phyloP scores from a whole-genome alignment of 1,284 basidiomycete genomes.

The Volvariella volvacea region DNA sequence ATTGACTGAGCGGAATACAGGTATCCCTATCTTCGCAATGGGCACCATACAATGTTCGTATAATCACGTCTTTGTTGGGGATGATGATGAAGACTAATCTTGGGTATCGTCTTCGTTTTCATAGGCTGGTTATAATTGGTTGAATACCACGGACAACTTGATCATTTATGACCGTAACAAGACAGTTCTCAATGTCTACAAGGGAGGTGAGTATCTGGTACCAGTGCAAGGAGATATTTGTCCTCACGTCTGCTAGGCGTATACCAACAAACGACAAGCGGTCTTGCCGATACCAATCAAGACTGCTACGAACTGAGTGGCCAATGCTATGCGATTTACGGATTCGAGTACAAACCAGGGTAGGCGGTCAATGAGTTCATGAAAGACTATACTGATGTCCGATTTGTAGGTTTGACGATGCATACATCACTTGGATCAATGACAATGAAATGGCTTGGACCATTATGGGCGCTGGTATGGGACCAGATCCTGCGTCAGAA shows the following conservation, averaged over 20 bases:
- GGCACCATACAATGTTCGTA: constrained; percentile 40
- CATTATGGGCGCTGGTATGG: constrained; percentile 60
- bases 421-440: constrained; percentile 78
- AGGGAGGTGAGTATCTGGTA: constrained; percentile 38
- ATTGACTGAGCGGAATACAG: constrained; percentile 22
- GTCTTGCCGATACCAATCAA: constrained; percentile 38
- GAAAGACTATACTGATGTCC: neutral
- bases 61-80: neutral
- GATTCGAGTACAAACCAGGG: constrained; percentile 44
- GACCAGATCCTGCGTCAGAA: constrained; percentile 51
- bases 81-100: neutral
- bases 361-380: constrained; percentile 12
- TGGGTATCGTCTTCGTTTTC: constrained; percentile 1
- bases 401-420: constrained; percentile 42
- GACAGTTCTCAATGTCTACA: constrained; percentile 35
- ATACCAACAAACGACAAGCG: constrained; percentile 48
- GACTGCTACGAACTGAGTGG: constrained; percentile 42
- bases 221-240: constrained; percentile 2
- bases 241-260: constrained; percentile 18
- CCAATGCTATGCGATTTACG: constrained; percentile 41
- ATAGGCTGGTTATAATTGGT: constrained; percentile 38
- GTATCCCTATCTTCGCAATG: constrained; percentile 61
- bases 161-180: constrained; percentile 33
- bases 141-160: constrained; percentile 37
- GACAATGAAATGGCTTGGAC: constrained; percentile 69